Conservation (phyloP, 2,329 filamentous ascomycete genomes). For the Claviceps quebecensis region DNA sequence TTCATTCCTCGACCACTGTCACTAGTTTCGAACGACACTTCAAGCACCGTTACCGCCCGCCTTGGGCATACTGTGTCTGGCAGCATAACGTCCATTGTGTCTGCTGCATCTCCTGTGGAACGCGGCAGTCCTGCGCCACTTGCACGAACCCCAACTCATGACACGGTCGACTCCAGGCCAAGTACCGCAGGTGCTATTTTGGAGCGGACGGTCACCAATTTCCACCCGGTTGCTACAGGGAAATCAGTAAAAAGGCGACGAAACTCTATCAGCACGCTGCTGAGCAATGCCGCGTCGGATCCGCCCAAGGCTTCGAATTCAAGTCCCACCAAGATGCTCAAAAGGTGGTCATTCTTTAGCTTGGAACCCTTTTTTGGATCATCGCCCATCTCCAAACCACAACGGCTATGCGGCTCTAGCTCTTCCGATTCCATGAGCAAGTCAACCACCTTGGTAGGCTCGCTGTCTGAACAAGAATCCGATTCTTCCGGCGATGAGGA, state of each 20-base stretch:
- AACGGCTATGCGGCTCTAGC: constrained; percentile 32
- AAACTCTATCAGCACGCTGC: constrained; percentile 45
- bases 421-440: constrained; percentile 26
- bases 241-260: constrained; percentile 32
- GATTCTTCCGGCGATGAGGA: constrained; percentile 15
- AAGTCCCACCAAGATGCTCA: constrained; percentile 37
- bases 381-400: constrained; percentile 31
- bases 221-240: constrained; percentile 6
- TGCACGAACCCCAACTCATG: constrained; percentile 26
- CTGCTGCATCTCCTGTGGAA: constrained; percentile 34
- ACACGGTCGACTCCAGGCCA: constrained; percentile 39
- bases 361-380: constrained; percentile 39
- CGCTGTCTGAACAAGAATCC: constrained; percentile 23
- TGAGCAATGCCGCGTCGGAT: constrained; percentile 24
- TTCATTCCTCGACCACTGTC: constrained; percentile 75
- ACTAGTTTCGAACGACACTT: constrained; percentile 70
- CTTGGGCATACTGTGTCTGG: constrained; percentile 61
- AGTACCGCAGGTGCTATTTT: constrained; percentile 60
- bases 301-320: constrained; percentile 23
- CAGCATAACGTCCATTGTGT: constrained; percentile 67
- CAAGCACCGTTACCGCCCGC: constrained; percentile 58
- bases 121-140: constrained; percentile 24
- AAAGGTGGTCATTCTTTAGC: constrained; percentile 49
- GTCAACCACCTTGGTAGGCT: constrained; percentile 14
- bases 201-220: constrained; percentile 27